A percentile compares a stretch with the other conserved stretches of the same genome.
phyloP scores from a whole-genome alignment of 2,329 filamentous ascomycete species.

The Penicillium sp. region DNA sequence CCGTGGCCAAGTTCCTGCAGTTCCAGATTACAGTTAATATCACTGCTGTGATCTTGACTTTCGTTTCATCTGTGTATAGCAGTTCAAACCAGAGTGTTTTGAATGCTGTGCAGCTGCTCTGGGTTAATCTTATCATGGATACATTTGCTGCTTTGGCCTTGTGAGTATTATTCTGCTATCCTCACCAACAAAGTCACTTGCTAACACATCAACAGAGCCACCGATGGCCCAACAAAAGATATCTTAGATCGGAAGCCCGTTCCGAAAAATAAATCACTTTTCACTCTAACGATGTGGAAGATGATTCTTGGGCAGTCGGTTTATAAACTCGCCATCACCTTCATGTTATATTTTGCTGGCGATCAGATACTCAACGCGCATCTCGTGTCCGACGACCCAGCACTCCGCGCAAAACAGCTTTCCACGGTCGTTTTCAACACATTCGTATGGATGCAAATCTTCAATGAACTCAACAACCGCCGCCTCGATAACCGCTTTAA shows the following conservation, averaged over 20 bases:
- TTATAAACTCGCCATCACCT: constrained; percentile 77
- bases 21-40: constrained; percentile 78
- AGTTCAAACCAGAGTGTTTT: constrained; percentile 70
- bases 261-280: constrained; percentile 70
- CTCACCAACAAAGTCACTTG: background rate
- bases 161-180: constrained; percentile 15
- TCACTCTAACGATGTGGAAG: constrained; percentile 96
- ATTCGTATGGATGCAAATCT: constrained; percentile 99
- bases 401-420: constrained; percentile 51
- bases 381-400: constrained; percentile 45
- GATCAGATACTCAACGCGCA: constrained; percentile 60
- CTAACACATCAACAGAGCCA: constrained; percentile 52
- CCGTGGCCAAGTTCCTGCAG: constrained; percentile 67
- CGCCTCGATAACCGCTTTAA: constrained; percentile 94
- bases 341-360: constrained; percentile 78
- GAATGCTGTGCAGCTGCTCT: constrained; percentile 86
- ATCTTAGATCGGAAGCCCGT: constrained; percentile 79
- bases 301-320: constrained; percentile 95
- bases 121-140: constrained; percentile 98
- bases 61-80: constrained; percentile 79
- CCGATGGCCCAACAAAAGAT: constrained; percentile 80
- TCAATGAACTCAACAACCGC: constrained; percentile 97
- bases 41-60: constrained; percentile 82
- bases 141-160: constrained; percentile 87
- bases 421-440: constrained; percentile 92